phyloP scores from a whole-genome alignment of 2,329 filamentous ascomycete species.

The Phialemonium atrogriseum region DNA sequence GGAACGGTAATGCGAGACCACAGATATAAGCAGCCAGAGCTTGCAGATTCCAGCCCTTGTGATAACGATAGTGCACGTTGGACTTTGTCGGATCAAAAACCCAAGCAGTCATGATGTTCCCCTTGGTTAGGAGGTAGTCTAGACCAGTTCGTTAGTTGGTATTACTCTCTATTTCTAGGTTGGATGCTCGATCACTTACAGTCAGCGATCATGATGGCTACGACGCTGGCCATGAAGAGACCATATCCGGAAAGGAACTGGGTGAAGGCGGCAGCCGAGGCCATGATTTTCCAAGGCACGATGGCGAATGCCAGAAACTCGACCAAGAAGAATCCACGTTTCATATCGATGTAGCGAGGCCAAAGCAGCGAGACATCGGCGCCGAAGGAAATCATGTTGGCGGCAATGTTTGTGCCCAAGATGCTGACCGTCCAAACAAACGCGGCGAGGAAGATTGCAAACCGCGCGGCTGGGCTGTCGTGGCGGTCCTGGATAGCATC shows the following conservation, averaged over 20 bases:
- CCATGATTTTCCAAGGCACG: constrained; percentile 18
- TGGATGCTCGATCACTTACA: no score
- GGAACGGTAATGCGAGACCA: no score
- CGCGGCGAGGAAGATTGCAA: constrained; percentile 23
- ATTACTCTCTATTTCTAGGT: no score
- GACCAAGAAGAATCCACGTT: constrained; percentile 31
- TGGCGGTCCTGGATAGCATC: constrained; percentile 26
- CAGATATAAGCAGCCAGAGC: no score
- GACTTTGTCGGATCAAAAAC: no score
- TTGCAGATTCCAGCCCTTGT: no score
- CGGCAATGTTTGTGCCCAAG: constrained; percentile 32
- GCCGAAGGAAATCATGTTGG: constrained; percentile 31
- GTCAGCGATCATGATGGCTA: no score
- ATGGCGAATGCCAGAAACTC: constrained; percentile 22
- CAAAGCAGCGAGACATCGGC: constrained; percentile 31
- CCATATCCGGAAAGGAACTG: constrained; percentile 17
- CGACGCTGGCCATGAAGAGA: constrained; percentile 20
- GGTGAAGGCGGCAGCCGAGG: constrained; percentile 14
- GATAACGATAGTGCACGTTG: no score
- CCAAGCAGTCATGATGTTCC: no score
- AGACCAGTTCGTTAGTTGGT: no score
- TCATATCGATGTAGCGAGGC: constrained; percentile 32
- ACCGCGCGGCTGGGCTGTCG: constrained; percentile 19
- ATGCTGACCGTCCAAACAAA: constrained; percentile 22
- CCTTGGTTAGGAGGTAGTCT: no score